Evolutionary conservation across 192 early-diverging fungal species (phyloP).

Genomic region (Hyaloraphidium curvatum): DNA sequence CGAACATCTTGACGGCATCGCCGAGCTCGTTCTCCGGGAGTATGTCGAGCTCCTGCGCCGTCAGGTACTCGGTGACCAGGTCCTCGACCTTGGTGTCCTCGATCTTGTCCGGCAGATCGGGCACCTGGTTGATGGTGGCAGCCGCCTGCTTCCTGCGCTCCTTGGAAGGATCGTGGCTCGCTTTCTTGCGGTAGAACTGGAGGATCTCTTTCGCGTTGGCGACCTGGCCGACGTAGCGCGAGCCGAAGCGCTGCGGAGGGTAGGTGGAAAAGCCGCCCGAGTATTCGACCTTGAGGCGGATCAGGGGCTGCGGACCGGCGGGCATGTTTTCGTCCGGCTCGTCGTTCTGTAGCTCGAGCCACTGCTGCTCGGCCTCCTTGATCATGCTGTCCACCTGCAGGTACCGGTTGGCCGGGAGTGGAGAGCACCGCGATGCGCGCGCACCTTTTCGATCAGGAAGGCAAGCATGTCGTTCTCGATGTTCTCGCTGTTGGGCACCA

Average conservation of each 20-base stretch:
- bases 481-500: no score
- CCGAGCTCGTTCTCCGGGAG: constrained; percentile 57
- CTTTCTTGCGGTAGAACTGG: constrained; percentile 45
- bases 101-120: constrained; percentile 36
- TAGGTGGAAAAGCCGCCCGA: constrained; percentile 61
- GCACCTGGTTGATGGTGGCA: constrained; percentile 7
- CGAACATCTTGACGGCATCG: constrained; percentile 52
- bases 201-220: constrained; percentile 81
- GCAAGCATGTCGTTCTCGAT: no score
- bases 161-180: neutral
- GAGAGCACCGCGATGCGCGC: no score
- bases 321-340: no score
- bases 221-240: constrained; percentile 52
- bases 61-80: constrained; percentile 51
- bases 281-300: constrained; percentile 70
- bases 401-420: no score
- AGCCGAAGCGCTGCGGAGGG: constrained; percentile 73
- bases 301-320: constrained; percentile 42
- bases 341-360: neutral
- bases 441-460: no score
- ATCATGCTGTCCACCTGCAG: neutral
- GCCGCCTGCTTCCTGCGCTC: constrained; percentile 5
- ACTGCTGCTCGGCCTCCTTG: neutral
- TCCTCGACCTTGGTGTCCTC: constrained; percentile 54
- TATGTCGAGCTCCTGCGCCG: constrained; percentile 39